Conservation (phyloP, 208 protist genomes). For the Trichomonas tenax region DNA sequence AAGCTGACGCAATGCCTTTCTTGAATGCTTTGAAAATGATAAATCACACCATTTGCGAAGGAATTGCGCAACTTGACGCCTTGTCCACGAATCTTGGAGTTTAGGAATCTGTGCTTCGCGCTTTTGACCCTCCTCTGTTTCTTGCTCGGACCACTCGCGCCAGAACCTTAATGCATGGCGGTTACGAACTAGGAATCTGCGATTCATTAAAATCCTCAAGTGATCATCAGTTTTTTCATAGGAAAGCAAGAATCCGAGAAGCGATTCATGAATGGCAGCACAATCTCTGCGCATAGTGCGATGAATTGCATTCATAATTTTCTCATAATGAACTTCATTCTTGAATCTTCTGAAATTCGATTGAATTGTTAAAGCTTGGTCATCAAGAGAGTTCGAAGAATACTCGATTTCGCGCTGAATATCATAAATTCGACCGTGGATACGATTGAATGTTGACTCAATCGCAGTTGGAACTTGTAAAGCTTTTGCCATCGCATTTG, state of each 20-base stretch:
- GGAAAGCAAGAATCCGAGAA: background rate
- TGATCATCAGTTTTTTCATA: constrained; percentile 3
- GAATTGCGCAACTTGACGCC: background rate
- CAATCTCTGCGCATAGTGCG: background rate
- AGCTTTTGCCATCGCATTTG: background rate
- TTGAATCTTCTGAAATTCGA: background rate
- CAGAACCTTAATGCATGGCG: background rate
- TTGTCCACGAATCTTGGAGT: background rate
- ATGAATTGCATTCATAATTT: background rate
- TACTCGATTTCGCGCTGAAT: constrained; percentile 12
- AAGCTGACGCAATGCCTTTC: background rate
- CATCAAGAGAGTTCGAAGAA: background rate
- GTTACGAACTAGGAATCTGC: background rate
- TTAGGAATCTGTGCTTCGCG: background rate
- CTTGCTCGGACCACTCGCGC: background rate
- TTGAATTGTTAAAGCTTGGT: background rate
- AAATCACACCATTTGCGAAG: background rate
- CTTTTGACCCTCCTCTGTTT: background rate
- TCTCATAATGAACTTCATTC: background rate
- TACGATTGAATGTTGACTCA: background rate
- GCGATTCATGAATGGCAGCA: background rate
- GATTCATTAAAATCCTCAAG: background rate
- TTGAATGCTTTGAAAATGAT: background rate
- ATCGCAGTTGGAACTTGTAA: constrained; percentile 3
- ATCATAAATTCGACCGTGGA: background rate